phyloP scores from a whole-genome alignment of 1,284 basidiomycete species.

The Papiliotrema fonsecae region DNA sequence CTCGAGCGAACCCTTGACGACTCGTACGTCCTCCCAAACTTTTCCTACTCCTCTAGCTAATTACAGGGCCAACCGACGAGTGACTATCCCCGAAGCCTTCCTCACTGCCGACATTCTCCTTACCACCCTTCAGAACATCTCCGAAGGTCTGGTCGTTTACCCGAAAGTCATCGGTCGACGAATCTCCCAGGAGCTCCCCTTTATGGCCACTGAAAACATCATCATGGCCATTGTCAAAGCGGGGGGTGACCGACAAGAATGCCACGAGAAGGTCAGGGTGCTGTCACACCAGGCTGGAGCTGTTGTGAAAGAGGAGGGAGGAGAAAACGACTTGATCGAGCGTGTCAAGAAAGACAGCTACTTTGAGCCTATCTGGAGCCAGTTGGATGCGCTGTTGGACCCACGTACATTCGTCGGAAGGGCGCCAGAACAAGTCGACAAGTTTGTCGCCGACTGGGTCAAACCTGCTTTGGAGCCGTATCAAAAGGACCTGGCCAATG shows the following conservation, averaged over 20 bases:
- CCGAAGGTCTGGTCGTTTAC: conserved; percentile 96
- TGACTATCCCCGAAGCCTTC: conserved; percentile 95
- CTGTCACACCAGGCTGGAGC: conserved; percentile 92
- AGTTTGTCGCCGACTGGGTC: conserved; percentile 84
- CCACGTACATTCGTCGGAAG: conserved; percentile 83
- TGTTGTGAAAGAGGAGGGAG: conserved; percentile 91
- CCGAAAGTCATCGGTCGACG: conserved; percentile 89
- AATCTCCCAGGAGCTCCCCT: conserved; percentile 91
- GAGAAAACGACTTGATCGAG: conserved; percentile 93
- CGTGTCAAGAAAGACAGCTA: conserved; percentile 66
- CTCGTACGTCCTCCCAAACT: conserved; percentile 52
- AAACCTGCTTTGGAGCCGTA: conserved; percentile 70
- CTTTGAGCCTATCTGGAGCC: conserved; percentile 56
- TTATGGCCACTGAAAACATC: conserved; percentile 99
- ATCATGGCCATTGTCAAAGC: conserved; percentile 98
- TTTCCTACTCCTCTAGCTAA: background rate
- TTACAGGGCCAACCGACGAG: conserved; percentile 85
- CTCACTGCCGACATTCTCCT: conserved; percentile 95
- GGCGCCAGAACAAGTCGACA: conserved; percentile 89
- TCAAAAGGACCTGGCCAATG: conserved; percentile 59
- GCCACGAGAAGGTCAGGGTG: conserved; percentile 93
- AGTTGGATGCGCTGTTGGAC: conserved; percentile 58
- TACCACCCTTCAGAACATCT: conserved; percentile 92
- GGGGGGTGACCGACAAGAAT: conserved; percentile 93
- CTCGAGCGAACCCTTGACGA: conserved; percentile 95